Percentiles rank a stretch among this genome's conserved stretches.
phyloP scores from a whole-genome alignment of 139 green algal genomes.

The Chlamydomonas applanata region DNA sequence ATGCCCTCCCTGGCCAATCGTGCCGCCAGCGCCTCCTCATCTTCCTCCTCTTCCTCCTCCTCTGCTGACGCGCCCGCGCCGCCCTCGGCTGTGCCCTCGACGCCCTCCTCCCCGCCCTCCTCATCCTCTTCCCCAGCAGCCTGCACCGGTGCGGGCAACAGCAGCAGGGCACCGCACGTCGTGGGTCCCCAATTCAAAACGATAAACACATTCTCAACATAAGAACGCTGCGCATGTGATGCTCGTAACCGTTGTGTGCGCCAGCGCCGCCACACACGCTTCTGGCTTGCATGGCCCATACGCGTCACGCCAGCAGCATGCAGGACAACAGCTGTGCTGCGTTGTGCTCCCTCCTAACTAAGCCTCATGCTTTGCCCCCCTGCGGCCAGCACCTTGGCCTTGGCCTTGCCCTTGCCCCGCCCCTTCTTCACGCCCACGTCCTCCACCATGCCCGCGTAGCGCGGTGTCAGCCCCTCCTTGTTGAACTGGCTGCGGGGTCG shows the following conservation, averaged over 20 bases:
- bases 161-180: neutral
- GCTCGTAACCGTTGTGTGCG: too few species aligned
- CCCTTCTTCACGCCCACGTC: slow-evolving; percentile 31
- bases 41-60: slow-evolving; percentile 47
- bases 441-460: slow-evolving; percentile 40
- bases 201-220: too few species aligned
- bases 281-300: too few species aligned
- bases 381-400: slow-evolving; percentile 15
- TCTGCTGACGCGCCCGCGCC: slow-evolving; percentile 1
- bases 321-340: neutral
- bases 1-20: slow-evolving; percentile 34
- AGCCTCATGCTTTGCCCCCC: slow-evolving; percentile 32
- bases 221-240: too few species aligned
- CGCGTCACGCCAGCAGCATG: too few species aligned
- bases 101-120: neutral
- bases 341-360: slow-evolving; percentile 15
- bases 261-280: too few species aligned
- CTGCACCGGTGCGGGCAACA: neutral
- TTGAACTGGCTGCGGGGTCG: slow-evolving; percentile 36
- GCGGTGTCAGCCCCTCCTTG: slow-evolving; percentile 22
- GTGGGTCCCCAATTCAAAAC: neutral
- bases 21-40: slow-evolving; percentile 37
- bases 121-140: neutral
- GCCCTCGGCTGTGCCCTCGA: neutral
- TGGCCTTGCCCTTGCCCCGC: slow-evolving; percentile 23